Base-by-base conservation (phyloP, 1,139 yeast genomes). In the Lodderomyces margitis region DNA sequence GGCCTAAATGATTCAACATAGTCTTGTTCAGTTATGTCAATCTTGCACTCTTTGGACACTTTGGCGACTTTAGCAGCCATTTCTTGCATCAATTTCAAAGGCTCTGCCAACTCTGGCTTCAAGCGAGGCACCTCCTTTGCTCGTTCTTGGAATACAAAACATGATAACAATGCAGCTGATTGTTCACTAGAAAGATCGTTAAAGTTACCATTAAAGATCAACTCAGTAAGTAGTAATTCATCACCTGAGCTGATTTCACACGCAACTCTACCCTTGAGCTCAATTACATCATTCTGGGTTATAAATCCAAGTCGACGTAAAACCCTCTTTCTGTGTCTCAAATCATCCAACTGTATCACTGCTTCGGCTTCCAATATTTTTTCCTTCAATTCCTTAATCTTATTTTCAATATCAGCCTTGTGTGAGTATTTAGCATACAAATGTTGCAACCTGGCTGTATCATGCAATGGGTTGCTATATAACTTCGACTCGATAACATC, bases 191-290 rank as follows among this genome's bases (percentile, higher is more conserved):
- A 74, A 48, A 94, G 70, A 39, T 88, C 96, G 54, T 83, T 89
- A 66, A 92, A 92, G 30, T 86, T 86, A 75, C 98, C 98, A 58
- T 89, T 88, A 73, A 92, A 92, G 31, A 94, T 86, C 54, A 92
- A 71, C 61, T 94, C 98, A 0, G 98, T 91, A 39, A 92, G 68
- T 49, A 92, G 62, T 44, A 92, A 69, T 63, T 89, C 97, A 61
- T 89, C 96, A 46, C 98, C 98, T 21, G 95, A 85, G 56, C 95
- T 84, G 55, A 92, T 92, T 57, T 92, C 98, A 64, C 98, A 91
- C 0, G 98, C 98, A 40, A 76, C 83, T 57, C 98, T 78, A 37
- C 99, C 99, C 67, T 94, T 94, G 53, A 92, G 74, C 59, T 92
- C 97, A 50, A 92, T 94, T 46, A 92, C 84, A 61, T 87, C 96